Base-by-base conservation (phyloP, 2,329 filamentous ascomycete genomes). In the Microsporum ferrugineum region DNA sequence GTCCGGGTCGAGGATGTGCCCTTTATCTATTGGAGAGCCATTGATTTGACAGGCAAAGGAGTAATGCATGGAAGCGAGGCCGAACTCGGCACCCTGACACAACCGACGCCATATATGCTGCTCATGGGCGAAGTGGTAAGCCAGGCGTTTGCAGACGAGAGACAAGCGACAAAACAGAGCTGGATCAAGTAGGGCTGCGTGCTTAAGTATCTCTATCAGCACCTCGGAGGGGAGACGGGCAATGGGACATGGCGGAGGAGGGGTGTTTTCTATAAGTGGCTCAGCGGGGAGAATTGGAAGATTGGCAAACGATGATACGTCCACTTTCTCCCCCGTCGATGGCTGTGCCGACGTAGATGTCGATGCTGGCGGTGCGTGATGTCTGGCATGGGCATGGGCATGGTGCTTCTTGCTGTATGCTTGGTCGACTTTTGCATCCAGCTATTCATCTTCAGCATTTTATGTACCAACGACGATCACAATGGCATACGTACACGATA, bases 381-480 rank as follows among this genome's bases (percentile, higher is more conserved):
- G 62, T 80, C 79, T 0, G 81, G 77, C 47, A 51, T 45, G 7
- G 81, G 77, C 47, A 51, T 45, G 7, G n/a, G 91, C 88, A 69
- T 94, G 96, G 75, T 97, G 86, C 76, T 97, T 97, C 69, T 89
- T 87, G 68, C 89, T 88, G 77, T 96, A 99, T 61, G 83, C 80
- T 68, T 89, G 84, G 72, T 99, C 91, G 59, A 99, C 92, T 12
- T 80, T 79, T 61, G 86, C 81, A 71, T 97, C 94, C 74, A 99
- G 83, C 87, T 92, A 45, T 31, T 3, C 14, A 17, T 17, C 31
- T 12, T 29, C 38, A 45, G 12, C 10, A 33, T 7, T 31, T 2
- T 36, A 59, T n/a, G 38, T 31, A 23, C 17, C n/a, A 3, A n/a
- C 10, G 39, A 7, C 17, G 8, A 43, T 29, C 14, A 53, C 7